Conservation (phyloP, 305 asterid species). For the Solanum hybrid region DNA sequence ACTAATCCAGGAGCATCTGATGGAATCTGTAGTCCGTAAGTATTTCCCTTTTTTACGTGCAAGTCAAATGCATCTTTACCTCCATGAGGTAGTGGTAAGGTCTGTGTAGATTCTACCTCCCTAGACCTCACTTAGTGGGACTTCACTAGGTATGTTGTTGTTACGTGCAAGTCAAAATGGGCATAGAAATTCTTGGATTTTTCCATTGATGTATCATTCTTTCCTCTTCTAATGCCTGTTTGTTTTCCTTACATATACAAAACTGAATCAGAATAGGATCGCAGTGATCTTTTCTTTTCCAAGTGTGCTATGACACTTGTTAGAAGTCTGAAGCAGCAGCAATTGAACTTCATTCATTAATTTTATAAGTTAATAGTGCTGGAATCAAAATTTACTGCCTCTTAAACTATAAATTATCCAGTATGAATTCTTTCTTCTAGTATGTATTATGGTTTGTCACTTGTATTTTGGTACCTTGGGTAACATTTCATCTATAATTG, state of each 20-base stretch:
- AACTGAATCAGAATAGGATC: background rate
- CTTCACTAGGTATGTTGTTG: background rate
- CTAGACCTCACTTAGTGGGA: background rate
- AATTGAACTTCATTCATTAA: background rate
- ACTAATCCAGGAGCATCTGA: slow-evolving; percentile 53
- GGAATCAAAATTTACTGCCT: background rate
- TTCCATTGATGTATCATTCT: background rate
- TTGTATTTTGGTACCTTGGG: background rate
- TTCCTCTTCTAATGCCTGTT: background rate
- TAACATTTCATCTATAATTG: background rate
- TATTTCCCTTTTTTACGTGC: slow-evolving; percentile 4
- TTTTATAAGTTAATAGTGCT: background rate
- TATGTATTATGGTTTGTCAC: background rate
- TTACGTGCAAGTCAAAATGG: background rate
- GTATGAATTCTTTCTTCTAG: background rate
- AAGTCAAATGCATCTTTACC: background rate
- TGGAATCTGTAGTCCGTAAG: slow-evolving; percentile 48
- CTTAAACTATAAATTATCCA: background rate
- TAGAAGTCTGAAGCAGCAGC: background rate
- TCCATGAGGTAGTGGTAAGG: background rate
- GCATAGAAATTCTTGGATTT: slow-evolving; percentile 4
- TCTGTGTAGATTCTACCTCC: background rate
- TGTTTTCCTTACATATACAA: background rate
- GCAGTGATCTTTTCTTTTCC: background rate
- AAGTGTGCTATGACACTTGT: slow-evolving; percentile 1